phyloP scores from a whole-genome alignment of 129 eudicot species.

The Logfia minima region DNA sequence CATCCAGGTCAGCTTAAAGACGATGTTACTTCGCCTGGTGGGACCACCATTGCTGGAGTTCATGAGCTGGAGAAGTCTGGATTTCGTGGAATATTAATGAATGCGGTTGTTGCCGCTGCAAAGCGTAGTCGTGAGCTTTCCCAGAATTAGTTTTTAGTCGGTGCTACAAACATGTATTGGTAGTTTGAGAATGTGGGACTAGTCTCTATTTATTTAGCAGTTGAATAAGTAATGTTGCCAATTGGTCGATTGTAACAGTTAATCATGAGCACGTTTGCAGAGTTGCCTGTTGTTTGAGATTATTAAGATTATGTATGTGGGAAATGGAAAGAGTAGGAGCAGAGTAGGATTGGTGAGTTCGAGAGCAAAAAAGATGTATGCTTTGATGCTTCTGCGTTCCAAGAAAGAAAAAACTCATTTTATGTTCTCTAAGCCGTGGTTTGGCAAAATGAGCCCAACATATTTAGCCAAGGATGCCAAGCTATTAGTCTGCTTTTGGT shows the following conservation, averaged over 20 bases:
- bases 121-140: constrained; percentile 89
- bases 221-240: constrained; percentile 10
- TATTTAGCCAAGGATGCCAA: too few species aligned
- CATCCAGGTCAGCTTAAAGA: constrained; percentile 99
- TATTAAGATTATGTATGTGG: background rate
- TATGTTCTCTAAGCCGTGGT: background rate
- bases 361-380: background rate
- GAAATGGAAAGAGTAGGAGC: background rate
- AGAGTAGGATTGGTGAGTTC: background rate
- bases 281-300: background rate
- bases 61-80: constrained; percentile 93
- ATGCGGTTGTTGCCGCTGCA: constrained; percentile 94
- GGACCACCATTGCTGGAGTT: constrained; percentile 93
- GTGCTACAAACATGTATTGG: constrained; percentile 7
- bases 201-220: background rate
- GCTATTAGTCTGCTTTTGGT: too few species aligned
- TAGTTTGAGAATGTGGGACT: too few species aligned
- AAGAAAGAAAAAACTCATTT: background rate
- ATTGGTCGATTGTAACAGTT: background rate
- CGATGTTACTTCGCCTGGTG: constrained; percentile 96
- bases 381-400: background rate
- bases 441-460: background rate
- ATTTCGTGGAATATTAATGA: constrained; percentile 86
- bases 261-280: background rate
- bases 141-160: constrained; percentile 34